A percentile compares a stretch with the other conserved stretches of the same genome.
Conservation (phyloP, 2,329 filamentous ascomycete genomes). For the Colletotrichum musicola region DNA sequence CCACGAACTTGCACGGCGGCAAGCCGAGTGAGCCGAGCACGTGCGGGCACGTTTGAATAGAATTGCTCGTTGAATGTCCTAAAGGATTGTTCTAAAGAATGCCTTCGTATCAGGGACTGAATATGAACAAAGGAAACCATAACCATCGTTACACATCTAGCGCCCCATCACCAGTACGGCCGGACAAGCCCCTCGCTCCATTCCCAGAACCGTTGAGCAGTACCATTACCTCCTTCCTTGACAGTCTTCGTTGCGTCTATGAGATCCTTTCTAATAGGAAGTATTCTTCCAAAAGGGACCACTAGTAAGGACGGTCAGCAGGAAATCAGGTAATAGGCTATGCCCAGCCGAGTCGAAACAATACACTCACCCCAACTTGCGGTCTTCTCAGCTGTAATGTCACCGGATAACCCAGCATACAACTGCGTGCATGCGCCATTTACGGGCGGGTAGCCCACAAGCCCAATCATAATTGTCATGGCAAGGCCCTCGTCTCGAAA, state of each 20-base stretch:
- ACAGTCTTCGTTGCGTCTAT: background rate
- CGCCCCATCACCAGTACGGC: background rate
- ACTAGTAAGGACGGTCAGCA: background rate
- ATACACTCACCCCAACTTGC: slow-evolving; percentile 44
- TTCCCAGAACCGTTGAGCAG: background rate
- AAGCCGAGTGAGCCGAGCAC: too few relatives aligned
- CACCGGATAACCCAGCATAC: slow-evolving; percentile 58
- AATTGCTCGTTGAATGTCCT: too few relatives aligned
- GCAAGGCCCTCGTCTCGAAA: slow-evolving; percentile 45
- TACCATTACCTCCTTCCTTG: slow-evolving; percentile 7
- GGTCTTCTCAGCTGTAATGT: slow-evolving; percentile 53
- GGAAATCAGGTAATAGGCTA: background rate
- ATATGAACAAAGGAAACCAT: too few relatives aligned
- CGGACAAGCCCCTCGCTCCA: background rate
- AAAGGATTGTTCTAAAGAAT: too few relatives aligned
- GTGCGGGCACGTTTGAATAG: too few relatives aligned
- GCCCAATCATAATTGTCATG: slow-evolving; percentile 37
- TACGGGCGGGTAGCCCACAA: slow-evolving; percentile 44
- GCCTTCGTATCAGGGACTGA: too few relatives aligned
- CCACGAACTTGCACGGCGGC: too few relatives aligned
- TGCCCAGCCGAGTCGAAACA: background rate
- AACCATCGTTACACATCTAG: background rate
- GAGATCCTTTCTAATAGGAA: background rate
- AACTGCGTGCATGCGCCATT: slow-evolving; percentile 61
- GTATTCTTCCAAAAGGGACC: background rate